These are phyloP conservation scores for Phytophthora citrophthora DNA, from an alignment of 352 stramenopile genomes.

Conservation along the genomic window DNA sequence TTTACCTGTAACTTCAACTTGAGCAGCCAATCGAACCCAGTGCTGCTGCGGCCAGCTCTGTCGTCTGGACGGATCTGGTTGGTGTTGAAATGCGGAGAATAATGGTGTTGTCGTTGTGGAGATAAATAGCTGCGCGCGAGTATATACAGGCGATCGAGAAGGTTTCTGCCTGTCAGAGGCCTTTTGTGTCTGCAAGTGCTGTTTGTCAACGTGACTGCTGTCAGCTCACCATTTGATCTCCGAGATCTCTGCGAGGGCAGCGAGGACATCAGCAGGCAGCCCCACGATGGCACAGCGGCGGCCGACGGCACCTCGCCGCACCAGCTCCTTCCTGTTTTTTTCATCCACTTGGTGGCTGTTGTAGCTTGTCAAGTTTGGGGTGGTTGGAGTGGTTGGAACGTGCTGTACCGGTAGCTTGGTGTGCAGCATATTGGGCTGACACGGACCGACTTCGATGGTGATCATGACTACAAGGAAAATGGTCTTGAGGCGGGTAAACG, in stretches of 20 bases:
- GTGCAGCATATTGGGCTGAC: slow-evolving; percentile 25
- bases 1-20: slow-evolving; percentile 25
- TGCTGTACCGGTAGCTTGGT: slow-evolving; percentile 22
- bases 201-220: no score
- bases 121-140: slow-evolving; percentile 30
- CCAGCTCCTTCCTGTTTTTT: slow-evolving; percentile 34
- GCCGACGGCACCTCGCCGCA: slow-evolving; percentile 42
- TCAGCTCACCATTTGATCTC: slow-evolving; percentile 26
- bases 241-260: slow-evolving; percentile 26
- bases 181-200: no score
- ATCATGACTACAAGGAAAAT: slow-evolving; percentile 13
- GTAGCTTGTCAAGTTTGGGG: slow-evolving; percentile 1
- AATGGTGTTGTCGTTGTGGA: not conserved
- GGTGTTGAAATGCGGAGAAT: not conserved
- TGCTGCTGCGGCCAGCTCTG: not conserved
- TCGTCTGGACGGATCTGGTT: slow-evolving; percentile 5
- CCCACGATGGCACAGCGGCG: slow-evolving; percentile 38
- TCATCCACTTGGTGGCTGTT: slow-evolving; percentile 19
- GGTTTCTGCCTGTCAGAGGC: no score
- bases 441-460: slow-evolving; percentile 22
- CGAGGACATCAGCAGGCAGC: slow-evolving; percentile 21
- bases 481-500: slow-evolving; percentile 12
- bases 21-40: no score
- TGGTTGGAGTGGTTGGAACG: not conserved
- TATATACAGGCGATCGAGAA: not conserved